A percentile compares a stretch with the other conserved stretches of the same genome.
Evolutionary conservation across 1,284 basidiomycete genomes (phyloP).

Genomic region (Mycena citricolor): DNA sequence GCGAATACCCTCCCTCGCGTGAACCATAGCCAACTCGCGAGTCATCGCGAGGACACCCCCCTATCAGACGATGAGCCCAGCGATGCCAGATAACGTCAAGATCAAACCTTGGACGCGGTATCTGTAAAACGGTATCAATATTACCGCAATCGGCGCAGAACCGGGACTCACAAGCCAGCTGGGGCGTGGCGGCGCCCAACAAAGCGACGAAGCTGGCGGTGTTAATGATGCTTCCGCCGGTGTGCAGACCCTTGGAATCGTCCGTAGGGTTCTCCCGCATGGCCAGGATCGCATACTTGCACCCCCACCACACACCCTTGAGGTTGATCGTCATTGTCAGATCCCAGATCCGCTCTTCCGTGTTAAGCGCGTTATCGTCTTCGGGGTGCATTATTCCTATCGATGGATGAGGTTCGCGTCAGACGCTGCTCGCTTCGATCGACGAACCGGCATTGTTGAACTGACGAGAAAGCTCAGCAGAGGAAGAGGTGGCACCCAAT

Average conservation of each 20-base stretch:
- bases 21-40: conserved; percentile 94
- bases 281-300: conserved; percentile 93
- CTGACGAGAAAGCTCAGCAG: conserved; percentile 35
- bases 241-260: conserved; percentile 73
- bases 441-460: conserved; percentile 84
- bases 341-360: conserved; percentile 95
- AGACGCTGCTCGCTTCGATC: not conserved
- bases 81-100: conserved; percentile 5
- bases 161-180: conserved; percentile 80
- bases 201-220: conserved; percentile 94
- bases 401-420: not conserved
- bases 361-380: conserved; percentile 93
- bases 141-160: conserved; percentile 6
- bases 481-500: not conserved
- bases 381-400: conserved; percentile 91
- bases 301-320: conserved; percentile 99
- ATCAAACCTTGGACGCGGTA: conserved; percentile 76
- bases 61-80: conserved; percentile 36
- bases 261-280: conserved; percentile 92
- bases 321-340: conserved; percentile 92
- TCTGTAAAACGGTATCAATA: conserved; percentile 42
- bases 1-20: conserved; percentile 93
- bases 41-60: conserved; percentile 98
- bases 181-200: conserved; percentile 93
- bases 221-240: conserved; percentile 95